Percentiles rank a stretch among this genome's conserved stretches.
phyloP scores from a whole-genome alignment of 257 asterid genomes.

The Phtheirospermum japonicum region DNA sequence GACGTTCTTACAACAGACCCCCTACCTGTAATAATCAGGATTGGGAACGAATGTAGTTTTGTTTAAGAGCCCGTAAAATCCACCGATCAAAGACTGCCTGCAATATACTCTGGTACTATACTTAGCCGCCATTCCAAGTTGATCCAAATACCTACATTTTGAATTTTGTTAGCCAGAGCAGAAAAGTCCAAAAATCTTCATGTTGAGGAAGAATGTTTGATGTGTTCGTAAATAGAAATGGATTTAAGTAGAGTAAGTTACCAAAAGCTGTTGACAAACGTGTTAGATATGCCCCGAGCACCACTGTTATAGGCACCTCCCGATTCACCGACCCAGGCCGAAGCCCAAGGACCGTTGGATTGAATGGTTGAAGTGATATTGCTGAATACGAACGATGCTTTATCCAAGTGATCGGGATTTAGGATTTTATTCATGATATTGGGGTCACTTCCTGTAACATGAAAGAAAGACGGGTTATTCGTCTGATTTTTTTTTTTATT shows the following conservation, averaged over 20 bases:
- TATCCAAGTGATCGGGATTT: conserved; percentile 61
- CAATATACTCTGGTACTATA: conserved; percentile 72
- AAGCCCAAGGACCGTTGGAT: conserved; percentile 75
- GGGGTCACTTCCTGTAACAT: conserved; percentile 64
- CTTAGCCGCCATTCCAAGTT: conserved; percentile 96
- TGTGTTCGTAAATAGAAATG: background rate
- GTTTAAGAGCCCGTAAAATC: conserved; percentile 83
- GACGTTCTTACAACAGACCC: background rate
- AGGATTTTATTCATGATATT: conserved; percentile 59
- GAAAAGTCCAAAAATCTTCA: background rate
- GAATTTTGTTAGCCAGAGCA: background rate
- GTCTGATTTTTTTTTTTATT: background rate
- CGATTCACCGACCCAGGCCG: conserved; percentile 92
- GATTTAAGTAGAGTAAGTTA: conserved; percentile 24
- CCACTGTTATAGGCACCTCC: conserved; percentile 93
- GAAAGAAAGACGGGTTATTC: background rate
- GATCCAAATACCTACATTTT: conserved; percentile 82
- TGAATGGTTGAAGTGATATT: conserved; percentile 51
- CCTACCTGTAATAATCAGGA: conserved; percentile 93
- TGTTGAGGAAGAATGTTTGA: background rate
- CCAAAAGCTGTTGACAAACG: conserved; percentile 90
- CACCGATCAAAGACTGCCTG: conserved; percentile 90
- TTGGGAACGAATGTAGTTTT: conserved; percentile 61
- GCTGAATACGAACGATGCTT: conserved; percentile 41
- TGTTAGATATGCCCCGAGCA: conserved; percentile 58